These are phyloP conservation scores for Sarocladiaceae sp. DNA, from an alignment of 2,329 filamentous ascomycete species.

Conservation along the genomic window DNA sequence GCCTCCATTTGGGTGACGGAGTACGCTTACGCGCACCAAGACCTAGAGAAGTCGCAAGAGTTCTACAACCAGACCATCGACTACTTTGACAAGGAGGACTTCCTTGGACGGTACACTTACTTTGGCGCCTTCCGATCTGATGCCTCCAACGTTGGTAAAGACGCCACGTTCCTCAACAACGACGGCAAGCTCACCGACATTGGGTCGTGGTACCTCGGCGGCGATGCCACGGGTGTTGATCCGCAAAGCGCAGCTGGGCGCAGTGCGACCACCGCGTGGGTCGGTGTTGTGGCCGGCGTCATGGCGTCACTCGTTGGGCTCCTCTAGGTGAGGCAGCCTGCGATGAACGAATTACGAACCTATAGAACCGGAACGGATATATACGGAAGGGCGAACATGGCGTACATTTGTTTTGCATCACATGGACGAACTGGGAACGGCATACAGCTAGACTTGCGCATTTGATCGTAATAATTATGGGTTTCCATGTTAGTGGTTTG, in stretches of 20 bases:
- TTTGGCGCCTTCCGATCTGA: conserved; percentile 68
- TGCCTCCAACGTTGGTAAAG: conserved; percentile 67
- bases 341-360: not conserved
- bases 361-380: not conserved
- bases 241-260: conserved; percentile 21
- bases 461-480: too few species aligned
- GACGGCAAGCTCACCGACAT: conserved; percentile 67
- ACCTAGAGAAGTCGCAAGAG: conserved; percentile 48
- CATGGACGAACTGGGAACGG: too few species aligned
- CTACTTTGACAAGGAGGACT: conserved; percentile 54
- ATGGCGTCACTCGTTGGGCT: not conserved
- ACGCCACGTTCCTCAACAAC: conserved; percentile 63
- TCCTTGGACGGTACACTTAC: conserved; percentile 63
- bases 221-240: conserved; percentile 36
- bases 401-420: too few species aligned
- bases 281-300: not conserved
- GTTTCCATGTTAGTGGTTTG: too few species aligned
- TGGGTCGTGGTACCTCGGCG: conserved; percentile 70
- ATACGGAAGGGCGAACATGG: not conserved
- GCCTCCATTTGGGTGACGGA: conserved; percentile 72
- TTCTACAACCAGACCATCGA: conserved; percentile 63
- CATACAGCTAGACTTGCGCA: too few species aligned
- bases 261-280: not conserved
- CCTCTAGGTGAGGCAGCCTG: not conserved
- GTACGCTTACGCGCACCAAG: conserved; percentile 56